Evolutionary conservation across 78 protist genomes (phyloP), one percentile per base, ranked within the genome.

Genomic region (Protostelium mycophagum): DNA sequence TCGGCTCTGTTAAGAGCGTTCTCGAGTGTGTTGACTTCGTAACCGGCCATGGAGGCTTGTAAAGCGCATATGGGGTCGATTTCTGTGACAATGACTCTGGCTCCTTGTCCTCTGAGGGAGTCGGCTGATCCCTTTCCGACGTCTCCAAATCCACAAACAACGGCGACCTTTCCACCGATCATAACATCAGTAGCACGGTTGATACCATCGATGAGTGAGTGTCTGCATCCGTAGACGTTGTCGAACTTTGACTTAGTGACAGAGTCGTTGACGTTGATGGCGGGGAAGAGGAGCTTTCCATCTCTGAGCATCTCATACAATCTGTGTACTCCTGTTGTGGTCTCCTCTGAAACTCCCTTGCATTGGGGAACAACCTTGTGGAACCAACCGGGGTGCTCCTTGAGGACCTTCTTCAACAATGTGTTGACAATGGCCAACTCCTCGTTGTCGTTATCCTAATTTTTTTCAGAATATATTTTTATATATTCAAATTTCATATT

Each of bases 251-350:
- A 92, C 96, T 99, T 99, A 93, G 99, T 99, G 87, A 98, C 99
- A 37, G 98, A 96, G 94, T 99, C 99, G 98, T 99, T 99, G 89
- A 99, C 99, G 96, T 99, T 98, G 97, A 99, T 97, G 90, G 99
- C 98, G 63, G 99, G 99, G 95, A 98, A 89, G 91, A 95, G 93
- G n/a, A 99, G 97, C 88, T 88, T 83, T 83, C 97, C 98, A 28
- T 35, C 92, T 86, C 95, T 88, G 87, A 88, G 91, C 99, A 98
- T 96, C 91, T 94, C 88, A 92, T 97, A 85, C 87, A 99, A 96
- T 92, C 98, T 94, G 98, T 98, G 98, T 87, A 99, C 99, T 89
- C 99, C 99, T 35, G 99, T 99, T 91, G 99, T 99, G 94, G 99
- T 99, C 95, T 99, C 99, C 97, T 99, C 99, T 28, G 99, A 97